phyloP scores from a whole-genome alignment of 352 stramenopile genomes.

The Pythium inflatum region DNA sequence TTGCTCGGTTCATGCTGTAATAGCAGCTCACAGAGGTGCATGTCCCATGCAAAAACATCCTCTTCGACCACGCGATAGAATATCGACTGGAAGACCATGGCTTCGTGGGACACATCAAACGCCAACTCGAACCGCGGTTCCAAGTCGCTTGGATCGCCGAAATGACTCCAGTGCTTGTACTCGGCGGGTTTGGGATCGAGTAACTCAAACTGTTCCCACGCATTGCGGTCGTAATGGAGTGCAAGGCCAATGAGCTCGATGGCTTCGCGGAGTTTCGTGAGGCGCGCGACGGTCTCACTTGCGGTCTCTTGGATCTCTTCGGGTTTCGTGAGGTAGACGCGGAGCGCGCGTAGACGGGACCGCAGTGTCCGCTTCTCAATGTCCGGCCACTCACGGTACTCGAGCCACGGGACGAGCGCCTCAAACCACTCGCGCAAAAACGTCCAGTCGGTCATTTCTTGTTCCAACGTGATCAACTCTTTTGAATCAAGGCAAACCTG shows the following conservation, averaged over 20 bases:
- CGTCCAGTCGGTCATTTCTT: neutral
- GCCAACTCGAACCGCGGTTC: constrained; percentile 20
- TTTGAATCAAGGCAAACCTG: no score
- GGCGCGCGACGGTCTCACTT: neutral
- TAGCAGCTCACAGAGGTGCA: constrained; percentile 9
- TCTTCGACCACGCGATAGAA: constrained; percentile 3
- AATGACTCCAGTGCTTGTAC: constrained; percentile 15
- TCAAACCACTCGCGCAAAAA: constrained; percentile 6
- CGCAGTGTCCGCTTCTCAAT: constrained; percentile 17
- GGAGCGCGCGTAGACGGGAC: constrained; percentile 15
- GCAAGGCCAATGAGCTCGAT: constrained; percentile 17
- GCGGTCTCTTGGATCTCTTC: constrained; percentile 7
- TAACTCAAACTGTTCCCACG: constrained; percentile 7
- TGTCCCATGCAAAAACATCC: constrained; percentile 21
- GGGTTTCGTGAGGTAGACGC: constrained; percentile 18
- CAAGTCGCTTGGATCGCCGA: constrained; percentile 2
- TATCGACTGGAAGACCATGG: neutral
- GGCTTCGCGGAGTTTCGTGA: neutral
- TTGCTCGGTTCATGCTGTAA: neutral
- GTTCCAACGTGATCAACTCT: no score
- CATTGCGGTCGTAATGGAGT: constrained; percentile 11
- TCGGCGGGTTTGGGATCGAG: neutral
- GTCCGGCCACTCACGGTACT: constrained; percentile 15
- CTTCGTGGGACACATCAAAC: constrained; percentile 18
- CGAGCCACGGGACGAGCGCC: constrained; percentile 20